Evolutionary conservation across 345 rosid genomes (phyloP), one percentile per base, ranked within the genome.

Genomic region (Syzygium grande): DNA sequence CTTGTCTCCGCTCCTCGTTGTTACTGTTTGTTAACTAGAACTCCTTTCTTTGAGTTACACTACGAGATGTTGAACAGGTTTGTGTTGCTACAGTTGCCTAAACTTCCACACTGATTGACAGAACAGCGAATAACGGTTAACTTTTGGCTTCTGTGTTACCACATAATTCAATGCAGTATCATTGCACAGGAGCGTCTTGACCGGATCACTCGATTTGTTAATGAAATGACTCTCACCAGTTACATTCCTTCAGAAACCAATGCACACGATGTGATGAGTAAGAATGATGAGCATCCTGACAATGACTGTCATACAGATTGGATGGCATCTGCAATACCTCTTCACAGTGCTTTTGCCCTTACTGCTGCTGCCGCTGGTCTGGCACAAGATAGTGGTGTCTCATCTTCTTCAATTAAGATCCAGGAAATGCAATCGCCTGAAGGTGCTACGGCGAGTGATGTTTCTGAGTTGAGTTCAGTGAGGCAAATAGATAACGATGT

Each of bases 1-100:
- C 90, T 98, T 90, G 95, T 95, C 90, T 95, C 99, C 90, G 99
- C 99, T 11, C 99, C 98, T 91, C 99, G 99, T 87, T 98, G 99
- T 92, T 98, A 98, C 88, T 98, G 99, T 91, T 61, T 98, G 92
- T 92, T 98, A 79, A 95, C 99, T 38, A 94, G 96, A 93, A 95
- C 94, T 89, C 99, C 99, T 53, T 98, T 96, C 93, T 98, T 98
- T 91, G 98, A 96, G 92, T 90, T 98, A 86, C 99, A 98, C 94
- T 96, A 92, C 87, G 99, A 95, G 94, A 94, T 96, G 98, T 90
- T 98, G 89, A 96, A 96, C 96, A 96, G 99, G 99, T 97, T 43
- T 89, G 68, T 55, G 9, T 88, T 85, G 41, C 86, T 88, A 88
- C 86, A 52, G 87, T 85, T 92, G 87, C 19, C 85, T 41, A 19